Evolutionary conservation across 768 basidiomycete species (phyloP), one percentile per base, ranked within the genome.

Genomic region (Suillus subaureus): DNA sequence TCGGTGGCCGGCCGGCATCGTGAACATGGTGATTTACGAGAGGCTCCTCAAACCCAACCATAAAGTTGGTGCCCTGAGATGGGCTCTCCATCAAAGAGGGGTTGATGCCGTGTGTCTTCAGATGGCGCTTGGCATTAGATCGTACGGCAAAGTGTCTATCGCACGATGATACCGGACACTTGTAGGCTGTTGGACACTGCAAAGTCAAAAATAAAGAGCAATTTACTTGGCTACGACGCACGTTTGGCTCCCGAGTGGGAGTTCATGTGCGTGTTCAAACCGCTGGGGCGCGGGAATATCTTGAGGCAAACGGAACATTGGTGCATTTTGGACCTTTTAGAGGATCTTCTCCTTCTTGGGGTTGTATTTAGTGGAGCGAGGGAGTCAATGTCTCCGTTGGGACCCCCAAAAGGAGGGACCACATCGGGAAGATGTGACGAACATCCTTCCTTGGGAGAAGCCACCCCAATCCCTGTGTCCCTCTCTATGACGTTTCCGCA

Each of bases 111-210:
- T 94, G 92, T 1, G 89, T 92, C 54, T 90, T 88, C 43, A 91
- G 82, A 71, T 94, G 92, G 40, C 92, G 84, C 74, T 88, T 91
- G 18, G 91, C 91, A 70, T 94, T 94, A 9, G 92, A 93, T 15
- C 90, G 86, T 21, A 93, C 91, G 23, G 89, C 87, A 70, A 93
- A 94, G 4, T 81, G 83, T 72, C 89, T 89, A 37, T 79, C 76
- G 72, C 92, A 94, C 40, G 82, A 81, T 16, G 83, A 79, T 58
- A 88, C 86, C 0, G 78, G 82, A 71, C 92, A 94, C 43, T 76
- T 76, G 40, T 68, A 74, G 23, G 76, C 70, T 73, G 37, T 61
- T 4, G 6, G 47, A 64, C 69, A 68, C 62, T 64, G 35, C 58
- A 35, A 21, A n/a, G 43, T 26, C 61, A 26, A 33, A 7, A 52